Evolutionary conservation across 768 basidiomycete species (phyloP).

Genomic region (Rhizopogon salebrosus): DNA sequence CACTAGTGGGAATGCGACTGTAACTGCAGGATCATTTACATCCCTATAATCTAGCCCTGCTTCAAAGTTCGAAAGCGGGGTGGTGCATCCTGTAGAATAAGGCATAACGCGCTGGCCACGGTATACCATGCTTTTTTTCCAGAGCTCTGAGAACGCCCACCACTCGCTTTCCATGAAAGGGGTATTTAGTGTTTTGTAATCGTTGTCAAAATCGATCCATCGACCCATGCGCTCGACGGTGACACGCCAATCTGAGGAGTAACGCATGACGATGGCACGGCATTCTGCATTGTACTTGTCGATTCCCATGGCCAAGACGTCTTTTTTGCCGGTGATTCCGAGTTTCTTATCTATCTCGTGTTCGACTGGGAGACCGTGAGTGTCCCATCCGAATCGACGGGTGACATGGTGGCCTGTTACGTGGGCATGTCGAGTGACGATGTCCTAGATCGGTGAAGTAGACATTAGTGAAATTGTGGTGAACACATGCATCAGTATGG

Average conservation of each 20-base stretch:
- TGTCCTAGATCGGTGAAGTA: conserved; percentile 58
- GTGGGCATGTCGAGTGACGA: conserved; percentile 94
- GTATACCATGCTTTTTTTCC: conserved; percentile 89
- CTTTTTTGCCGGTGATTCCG: conserved; percentile 85
- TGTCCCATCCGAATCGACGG: conserved; percentile 98
- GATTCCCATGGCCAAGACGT: conserved; percentile 94
- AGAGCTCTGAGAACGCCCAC: conserved; percentile 98
- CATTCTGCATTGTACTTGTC: conserved; percentile 98
- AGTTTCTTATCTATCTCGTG: conserved; percentile 99
- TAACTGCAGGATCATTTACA: conserved; percentile 92
- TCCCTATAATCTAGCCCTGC: conserved; percentile 90
- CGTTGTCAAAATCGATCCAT: conserved; percentile 99
- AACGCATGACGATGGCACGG: conserved; percentile 95
- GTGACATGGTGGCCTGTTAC: conserved; percentile 89
- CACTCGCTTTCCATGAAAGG: conserved; percentile 97
- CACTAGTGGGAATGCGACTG: conserved; percentile 87
- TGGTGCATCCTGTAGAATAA: conserved; percentile 94
- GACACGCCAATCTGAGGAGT: conserved; percentile 86
- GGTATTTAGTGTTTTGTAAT: conserved; percentile 94
- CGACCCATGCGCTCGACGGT: conserved; percentile 98
- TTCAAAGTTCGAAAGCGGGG: conserved; percentile 96
- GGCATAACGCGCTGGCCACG: conserved; percentile 95
- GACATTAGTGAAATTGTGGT: background rate
- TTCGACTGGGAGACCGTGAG: conserved; percentile 96
- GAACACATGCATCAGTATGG: background rate